Percentiles rank a stretch among this genome's conserved stretches.
phyloP scores from a whole-genome alignment of 2,329 filamentous ascomycete genomes.

The Colletotrichum caudatum region DNA sequence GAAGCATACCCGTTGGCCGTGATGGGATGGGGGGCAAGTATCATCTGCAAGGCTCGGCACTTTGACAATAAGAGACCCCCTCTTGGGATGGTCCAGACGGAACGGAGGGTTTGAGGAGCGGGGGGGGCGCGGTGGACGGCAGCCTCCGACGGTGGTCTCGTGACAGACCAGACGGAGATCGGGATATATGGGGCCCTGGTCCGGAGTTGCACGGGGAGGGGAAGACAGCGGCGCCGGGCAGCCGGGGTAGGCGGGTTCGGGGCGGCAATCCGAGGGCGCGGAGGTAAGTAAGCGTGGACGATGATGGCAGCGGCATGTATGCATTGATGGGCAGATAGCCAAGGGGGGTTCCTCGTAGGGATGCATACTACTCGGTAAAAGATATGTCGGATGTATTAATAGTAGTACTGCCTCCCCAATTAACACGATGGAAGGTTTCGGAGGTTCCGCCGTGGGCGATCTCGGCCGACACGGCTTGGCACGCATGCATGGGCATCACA shows the following conservation, averaged over 20 bases:
- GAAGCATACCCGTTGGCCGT: slow-evolving; percentile 25
- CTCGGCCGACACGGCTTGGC: slow-evolving; percentile 4
- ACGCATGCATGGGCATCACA: neutral
- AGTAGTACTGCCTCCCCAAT: too few species aligned
- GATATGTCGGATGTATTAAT: neutral
- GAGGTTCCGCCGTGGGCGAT: neutral
- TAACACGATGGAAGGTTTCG: neutral
- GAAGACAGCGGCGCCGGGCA: neutral
- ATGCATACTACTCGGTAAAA: neutral
- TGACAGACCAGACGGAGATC: neutral
- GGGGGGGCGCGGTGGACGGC: neutral
- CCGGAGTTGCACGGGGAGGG: neutral
- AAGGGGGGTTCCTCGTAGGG: neutral
- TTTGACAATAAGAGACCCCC: slow-evolving; percentile 22
- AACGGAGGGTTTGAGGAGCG: neutral
- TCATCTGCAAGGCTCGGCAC: slow-evolving; percentile 41
- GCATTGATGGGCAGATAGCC: neutral
- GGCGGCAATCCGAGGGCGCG: neutral
- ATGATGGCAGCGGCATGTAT: neutral
- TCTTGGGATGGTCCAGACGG: slow-evolving; percentile 17
- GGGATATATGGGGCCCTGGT: slow-evolving; percentile 22
- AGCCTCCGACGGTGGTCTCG: neutral
- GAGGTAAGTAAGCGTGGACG: neutral
- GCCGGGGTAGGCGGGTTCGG: neutral
- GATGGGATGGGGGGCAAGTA: slow-evolving; percentile 8